A percentile compares a stretch with the other conserved stretches of the same genome.
Evolutionary conservation across 176 grass and related monocot genomes (phyloP).

Genomic region (Zea mays): DNA sequence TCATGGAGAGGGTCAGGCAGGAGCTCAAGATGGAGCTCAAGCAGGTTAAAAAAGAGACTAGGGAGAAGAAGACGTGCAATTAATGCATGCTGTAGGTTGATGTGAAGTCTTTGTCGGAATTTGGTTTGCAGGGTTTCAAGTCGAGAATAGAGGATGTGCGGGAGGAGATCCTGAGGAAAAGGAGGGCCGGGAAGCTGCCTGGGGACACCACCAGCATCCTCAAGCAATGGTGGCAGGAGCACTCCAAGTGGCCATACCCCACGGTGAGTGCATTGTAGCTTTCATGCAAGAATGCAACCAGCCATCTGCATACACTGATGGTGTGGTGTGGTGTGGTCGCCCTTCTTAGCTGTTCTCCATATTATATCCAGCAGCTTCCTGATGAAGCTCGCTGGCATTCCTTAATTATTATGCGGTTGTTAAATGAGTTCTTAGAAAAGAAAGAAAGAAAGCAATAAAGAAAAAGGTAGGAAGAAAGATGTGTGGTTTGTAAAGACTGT

Average conservation of each 20-base stretch:
- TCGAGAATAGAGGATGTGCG: conserved; percentile 97
- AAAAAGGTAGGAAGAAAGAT: not conserved
- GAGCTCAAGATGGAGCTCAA: conserved; percentile 96
- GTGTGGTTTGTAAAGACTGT: not conserved
- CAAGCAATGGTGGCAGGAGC: conserved; percentile 99
- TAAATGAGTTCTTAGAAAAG: not conserved
- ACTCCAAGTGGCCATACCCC: conserved; percentile 99
- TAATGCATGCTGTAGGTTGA: not conserved
- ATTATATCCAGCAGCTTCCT: not conserved
- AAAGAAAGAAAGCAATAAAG: not conserved
- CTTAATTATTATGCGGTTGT: not conserved
- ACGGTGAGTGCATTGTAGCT: conserved; percentile 69
- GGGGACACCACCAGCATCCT: conserved; percentile 95
- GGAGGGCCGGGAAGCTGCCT: conserved; percentile 96
- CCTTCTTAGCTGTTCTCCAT: conserved; percentile 43
- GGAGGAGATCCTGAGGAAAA: conserved; percentile 93
- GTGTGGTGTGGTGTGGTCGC: not conserved
- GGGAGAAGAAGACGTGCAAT: too few relatives aligned
- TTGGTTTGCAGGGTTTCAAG: conserved; percentile 71
- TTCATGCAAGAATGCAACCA: conserved; percentile 52
- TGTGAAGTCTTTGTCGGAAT: not conserved
- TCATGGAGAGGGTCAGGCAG: conserved; percentile 97
- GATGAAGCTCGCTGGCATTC: conserved; percentile 22
- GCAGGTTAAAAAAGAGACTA: conserved; percentile 45
- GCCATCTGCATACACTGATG: conserved; percentile 13